These are phyloP conservation scores for Carex scoparia DNA, from an alignment of 176 grass and related monocot species.

Conservation along the genomic window DNA sequence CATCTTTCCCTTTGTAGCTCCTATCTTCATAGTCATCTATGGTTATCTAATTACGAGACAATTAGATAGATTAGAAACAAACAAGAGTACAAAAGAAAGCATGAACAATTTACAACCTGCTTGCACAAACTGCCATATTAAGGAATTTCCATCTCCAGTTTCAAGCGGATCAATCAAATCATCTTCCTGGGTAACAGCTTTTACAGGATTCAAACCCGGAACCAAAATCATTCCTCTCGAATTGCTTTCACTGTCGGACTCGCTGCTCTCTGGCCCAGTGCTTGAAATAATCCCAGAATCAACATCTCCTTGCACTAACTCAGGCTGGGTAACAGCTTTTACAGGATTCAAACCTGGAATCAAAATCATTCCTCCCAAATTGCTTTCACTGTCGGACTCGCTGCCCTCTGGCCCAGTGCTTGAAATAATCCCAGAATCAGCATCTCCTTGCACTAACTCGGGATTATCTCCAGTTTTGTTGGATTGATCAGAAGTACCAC, in stretches of 20 bases:
- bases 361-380: neutral
- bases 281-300: neutral
- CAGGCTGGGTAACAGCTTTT: neutral
- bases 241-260: neutral
- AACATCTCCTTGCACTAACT: neutral
- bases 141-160: neutral
- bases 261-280: neutral
- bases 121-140: neutral
- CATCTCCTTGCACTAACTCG: neutral
- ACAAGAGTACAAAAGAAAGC: neutral
- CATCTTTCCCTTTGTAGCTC: neutral
- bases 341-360: neutral
- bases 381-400: neutral
- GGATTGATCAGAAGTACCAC: neutral
- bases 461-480: neutral
- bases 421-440: neutral
- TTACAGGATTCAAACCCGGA: neutral
- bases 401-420: neutral
- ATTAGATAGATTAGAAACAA: constrained; percentile 26
- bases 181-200: neutral
- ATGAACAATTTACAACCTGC: neutral
- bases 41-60: neutral
- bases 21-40: neutral
- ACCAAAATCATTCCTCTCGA: neutral
- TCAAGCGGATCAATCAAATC: neutral